Conservation (phyloP, 345 rosid genomes). For the Pugionium cornutum region DNA sequence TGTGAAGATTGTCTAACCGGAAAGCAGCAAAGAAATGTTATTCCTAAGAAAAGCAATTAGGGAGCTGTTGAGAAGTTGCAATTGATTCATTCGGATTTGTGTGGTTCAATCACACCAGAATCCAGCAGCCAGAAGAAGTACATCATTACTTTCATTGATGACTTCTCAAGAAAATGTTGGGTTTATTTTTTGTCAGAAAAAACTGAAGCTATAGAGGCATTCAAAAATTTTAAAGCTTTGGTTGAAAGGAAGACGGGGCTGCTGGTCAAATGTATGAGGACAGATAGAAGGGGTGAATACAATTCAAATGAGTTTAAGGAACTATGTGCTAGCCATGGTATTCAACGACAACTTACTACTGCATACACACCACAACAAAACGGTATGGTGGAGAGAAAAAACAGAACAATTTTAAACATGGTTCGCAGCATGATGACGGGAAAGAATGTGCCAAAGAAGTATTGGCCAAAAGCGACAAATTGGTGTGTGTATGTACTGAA, state of each 20-base stretch:
- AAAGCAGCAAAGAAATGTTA: conserved; percentile 14
- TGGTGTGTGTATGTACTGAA: conserved; percentile 1
- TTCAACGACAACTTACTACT: background rate
- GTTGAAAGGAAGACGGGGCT: background rate
- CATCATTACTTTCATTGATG: conserved; percentile 26
- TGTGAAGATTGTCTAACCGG: conserved; percentile 2
- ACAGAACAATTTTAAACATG: background rate
- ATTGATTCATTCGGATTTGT: conserved; percentile 13
- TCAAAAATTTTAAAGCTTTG: background rate
- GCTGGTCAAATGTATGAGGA: background rate
- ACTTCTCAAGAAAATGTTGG: conserved; percentile 27
- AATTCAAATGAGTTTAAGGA: conserved; percentile 1
- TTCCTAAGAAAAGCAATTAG: conserved; percentile 21
- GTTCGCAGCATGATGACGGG: background rate
- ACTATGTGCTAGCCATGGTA: background rate
- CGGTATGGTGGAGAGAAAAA: conserved; percentile 6
- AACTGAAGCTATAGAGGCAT: conserved; percentile 1
- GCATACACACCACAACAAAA: background rate
- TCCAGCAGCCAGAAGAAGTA: conserved; percentile 24
- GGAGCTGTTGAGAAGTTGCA: conserved; percentile 1
- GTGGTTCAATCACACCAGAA: conserved; percentile 12
- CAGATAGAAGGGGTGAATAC: conserved; percentile 1
- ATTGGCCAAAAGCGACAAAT: background rate
- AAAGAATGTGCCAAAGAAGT: conserved; percentile 6
- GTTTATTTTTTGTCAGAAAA: conserved; percentile 13